A percentile compares a stretch with the other conserved stretches of the same genome.
Evolutionary conservation across 441 rosid genomes (phyloP).

Genomic region (Erodium chrysanthum): DNA sequence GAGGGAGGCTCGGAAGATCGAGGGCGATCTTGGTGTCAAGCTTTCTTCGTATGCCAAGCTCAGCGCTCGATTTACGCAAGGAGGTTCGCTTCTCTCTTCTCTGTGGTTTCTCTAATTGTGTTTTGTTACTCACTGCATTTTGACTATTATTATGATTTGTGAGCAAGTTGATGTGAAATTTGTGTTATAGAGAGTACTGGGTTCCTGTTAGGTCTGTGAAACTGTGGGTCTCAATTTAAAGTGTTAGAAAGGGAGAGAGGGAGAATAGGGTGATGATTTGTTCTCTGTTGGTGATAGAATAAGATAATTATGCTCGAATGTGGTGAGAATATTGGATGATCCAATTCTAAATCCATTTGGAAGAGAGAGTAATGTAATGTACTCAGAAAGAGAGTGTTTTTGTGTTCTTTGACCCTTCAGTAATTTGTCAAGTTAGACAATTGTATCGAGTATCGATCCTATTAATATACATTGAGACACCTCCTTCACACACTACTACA

Average conservation of each 20-base stretch:
- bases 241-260: not conserved
- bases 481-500: no score
- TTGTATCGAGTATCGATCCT: no score
- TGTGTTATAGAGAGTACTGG: no score
- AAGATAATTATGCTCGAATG: no score
- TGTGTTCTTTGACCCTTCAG: not conserved
- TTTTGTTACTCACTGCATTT: not conserved
- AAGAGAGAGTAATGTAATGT: not conserved
- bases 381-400: not conserved
- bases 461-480: no score
- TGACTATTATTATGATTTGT: not conserved
- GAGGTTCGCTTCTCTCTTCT: slow-evolving; percentile 35
- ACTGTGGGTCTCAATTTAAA: not conserved
- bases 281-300: not conserved
- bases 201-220: not conserved
- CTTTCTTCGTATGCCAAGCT: slow-evolving; percentile 93
- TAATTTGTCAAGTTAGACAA: not conserved
- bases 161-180: no score
- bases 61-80: slow-evolving; percentile 75
- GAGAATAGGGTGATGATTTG: not conserved
- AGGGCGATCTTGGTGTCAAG: slow-evolving; percentile 91
- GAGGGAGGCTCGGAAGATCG: slow-evolving; percentile 81
- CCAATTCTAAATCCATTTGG: not conserved
- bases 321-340: not conserved
- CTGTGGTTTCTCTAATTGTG: not conserved